These are phyloP conservation scores for Yamadazyma phyllophila DNA, from an alignment of 805 yeast genomes.

Conservation along the genomic window DNA sequence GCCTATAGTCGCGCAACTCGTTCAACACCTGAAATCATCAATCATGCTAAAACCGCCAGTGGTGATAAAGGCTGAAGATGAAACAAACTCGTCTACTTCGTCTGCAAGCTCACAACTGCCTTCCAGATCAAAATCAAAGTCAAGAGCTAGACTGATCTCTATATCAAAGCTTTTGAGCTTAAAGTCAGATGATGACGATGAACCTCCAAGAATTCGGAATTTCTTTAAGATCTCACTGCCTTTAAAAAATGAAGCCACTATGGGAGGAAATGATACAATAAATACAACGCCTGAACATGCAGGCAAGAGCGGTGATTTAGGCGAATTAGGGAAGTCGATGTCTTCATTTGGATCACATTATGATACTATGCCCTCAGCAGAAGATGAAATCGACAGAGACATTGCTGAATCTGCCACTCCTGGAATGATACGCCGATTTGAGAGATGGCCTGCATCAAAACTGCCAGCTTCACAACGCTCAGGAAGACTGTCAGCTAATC, in stretches of 20 bases:
- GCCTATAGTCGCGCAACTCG: neutral
- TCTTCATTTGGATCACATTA: neutral
- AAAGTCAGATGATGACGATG: slow-evolving; percentile 4
- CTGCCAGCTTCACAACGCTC: neutral
- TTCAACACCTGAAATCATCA: neutral
- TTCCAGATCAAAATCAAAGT: slow-evolving; percentile 1
- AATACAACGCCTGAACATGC: neutral
- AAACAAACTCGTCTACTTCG: neutral
- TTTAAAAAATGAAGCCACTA: neutral
- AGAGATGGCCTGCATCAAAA: slow-evolving; percentile 1
- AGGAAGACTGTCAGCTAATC: neutral
- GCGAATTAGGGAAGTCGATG: slow-evolving; percentile 1
- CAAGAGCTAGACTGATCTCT: slow-evolving; percentile 13
- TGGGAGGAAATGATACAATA: neutral
- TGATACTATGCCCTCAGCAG: slow-evolving; percentile 2
- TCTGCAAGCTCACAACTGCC: neutral
- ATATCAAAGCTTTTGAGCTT: slow-evolving; percentile 11
- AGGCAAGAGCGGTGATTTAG: neutral
- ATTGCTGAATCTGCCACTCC: slow-evolving; percentile 15
- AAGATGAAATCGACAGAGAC: slow-evolving; percentile 4
- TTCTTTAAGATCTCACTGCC: slow-evolving; percentile 12
- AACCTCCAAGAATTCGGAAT: slow-evolving; percentile 8
- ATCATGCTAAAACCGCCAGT: slow-evolving; percentile 15
- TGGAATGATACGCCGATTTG: slow-evolving; percentile 8
- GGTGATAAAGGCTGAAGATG: slow-evolving; percentile 6